Evolutionary conservation across 148 eudicot genomes (phyloP).

Genomic region (Drosera capensis): DNA sequence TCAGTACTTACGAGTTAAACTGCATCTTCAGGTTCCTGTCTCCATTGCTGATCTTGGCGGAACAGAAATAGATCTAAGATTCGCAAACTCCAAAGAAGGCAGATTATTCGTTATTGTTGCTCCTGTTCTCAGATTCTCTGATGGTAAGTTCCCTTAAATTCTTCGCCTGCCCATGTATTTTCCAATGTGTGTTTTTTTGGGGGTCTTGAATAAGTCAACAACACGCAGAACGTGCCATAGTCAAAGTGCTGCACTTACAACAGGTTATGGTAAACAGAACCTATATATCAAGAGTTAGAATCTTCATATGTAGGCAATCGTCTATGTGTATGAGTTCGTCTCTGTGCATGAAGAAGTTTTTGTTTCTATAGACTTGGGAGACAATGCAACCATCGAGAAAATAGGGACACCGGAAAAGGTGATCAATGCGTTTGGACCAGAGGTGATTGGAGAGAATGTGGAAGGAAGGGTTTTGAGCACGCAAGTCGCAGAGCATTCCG

Average conservation of each 20-base stretch:
- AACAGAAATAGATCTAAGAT: conserved; percentile 88
- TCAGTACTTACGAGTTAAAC: not conserved
- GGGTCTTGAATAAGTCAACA: not conserved
- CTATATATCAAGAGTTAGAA: not conserved
- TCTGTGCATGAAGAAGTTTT: not conserved
- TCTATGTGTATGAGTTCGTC: not conserved
- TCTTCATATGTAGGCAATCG: not conserved
- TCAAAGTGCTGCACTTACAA: not conserved
- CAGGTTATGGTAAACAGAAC: not conserved
- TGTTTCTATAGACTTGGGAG: conserved; percentile 41
- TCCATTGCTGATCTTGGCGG: conserved; percentile 98
- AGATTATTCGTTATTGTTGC: conserved; percentile 64
- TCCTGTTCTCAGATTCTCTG: conserved; percentile 83
- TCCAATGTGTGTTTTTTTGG: no score
- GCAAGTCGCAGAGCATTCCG: conserved; percentile 62
- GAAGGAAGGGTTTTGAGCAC: conserved; percentile 76
- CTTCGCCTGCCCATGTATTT: not conserved
- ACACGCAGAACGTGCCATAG: not conserved
- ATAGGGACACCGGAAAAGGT: conserved; percentile 84
- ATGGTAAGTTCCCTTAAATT: conserved; percentile 24
- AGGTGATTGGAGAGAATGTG: conserved; percentile 81
- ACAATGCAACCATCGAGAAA: conserved; percentile 48
- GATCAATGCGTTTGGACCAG: conserved; percentile 90
- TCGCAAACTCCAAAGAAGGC: conserved; percentile 69
- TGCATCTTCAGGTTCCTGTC: conserved; percentile 55